phyloP scores from a whole-genome alignment of 371 early-diverging fungal genomes.

The Lichtheimia ornata region DNA sequence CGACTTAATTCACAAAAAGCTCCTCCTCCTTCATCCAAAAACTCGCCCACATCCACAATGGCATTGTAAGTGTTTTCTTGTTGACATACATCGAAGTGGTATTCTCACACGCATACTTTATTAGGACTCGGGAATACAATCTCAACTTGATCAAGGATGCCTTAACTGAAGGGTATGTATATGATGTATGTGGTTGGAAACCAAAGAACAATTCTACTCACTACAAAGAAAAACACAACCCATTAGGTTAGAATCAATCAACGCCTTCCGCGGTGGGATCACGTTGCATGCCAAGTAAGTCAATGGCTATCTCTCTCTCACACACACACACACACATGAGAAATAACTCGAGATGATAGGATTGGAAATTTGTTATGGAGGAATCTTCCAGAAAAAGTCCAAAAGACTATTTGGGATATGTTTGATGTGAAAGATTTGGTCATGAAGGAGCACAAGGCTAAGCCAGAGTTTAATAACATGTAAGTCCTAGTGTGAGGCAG shows the following conservation, averaged over 20 bases:
- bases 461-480: conserved; percentile 42
- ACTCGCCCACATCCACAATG: not conserved
- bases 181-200: not conserved
- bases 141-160: conserved; percentile 26
- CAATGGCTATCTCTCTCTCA: not conserved
- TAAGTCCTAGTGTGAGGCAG: conserved; percentile 18
- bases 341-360: conserved; percentile 15
- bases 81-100: too few relatives aligned
- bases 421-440: conserved; percentile 40
- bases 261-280: conserved; percentile 41
- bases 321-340: not conserved
- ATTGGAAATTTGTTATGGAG: conserved; percentile 47
- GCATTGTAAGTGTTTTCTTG: too few relatives aligned
- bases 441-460: conserved; percentile 27
- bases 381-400: conserved; percentile 16
- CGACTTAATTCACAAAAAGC: conserved; percentile 5
- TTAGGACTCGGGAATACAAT: conserved; percentile 35
- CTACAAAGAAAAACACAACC: too few relatives aligned
- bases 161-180: conserved; percentile 25
- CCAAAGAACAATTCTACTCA: too few relatives aligned
- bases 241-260: conserved; percentile 25
- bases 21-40: not conserved
- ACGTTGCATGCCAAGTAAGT: conserved; percentile 42
- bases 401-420: conserved; percentile 33
- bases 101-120: too few relatives aligned